Percentiles rank a stretch among this genome's conserved stretches.
Evolutionary conservation across 306 rosid genomes (phyloP).

Genomic region (Lablab purpureus): DNA sequence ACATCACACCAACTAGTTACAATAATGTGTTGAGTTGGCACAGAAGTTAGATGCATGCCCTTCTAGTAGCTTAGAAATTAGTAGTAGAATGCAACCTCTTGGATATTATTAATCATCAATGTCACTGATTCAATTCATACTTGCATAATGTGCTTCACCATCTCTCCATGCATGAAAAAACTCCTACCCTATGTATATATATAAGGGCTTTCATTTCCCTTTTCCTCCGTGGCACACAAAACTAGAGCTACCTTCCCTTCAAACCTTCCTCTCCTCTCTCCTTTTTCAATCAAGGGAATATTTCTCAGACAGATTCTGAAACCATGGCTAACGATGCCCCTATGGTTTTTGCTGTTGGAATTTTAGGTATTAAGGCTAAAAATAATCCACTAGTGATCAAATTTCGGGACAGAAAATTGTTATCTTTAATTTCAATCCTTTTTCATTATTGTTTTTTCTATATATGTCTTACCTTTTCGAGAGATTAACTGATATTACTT

Average conservation of each 20-base stretch:
- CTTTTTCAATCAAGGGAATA: conserved; percentile 32
- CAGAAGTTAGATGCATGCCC: conserved; percentile 46
- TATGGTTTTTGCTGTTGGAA: conserved; percentile 61
- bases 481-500: not conserved
- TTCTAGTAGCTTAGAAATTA: conserved; percentile 26
- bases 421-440: not conserved
- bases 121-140: not conserved
- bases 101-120: conserved; percentile 29
- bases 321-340: conserved; percentile 55
- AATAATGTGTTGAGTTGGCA: conserved; percentile 60
- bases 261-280: conserved; percentile 38
- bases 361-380: conserved; percentile 61
- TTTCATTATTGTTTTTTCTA: not conserved
- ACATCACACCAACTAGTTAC: conserved; percentile 56
- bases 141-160: not conserved
- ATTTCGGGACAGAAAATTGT: too few relatives aligned
- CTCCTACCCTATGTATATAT: conserved; percentile 64
- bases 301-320: conserved; percentile 25
- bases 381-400: too few relatives aligned
- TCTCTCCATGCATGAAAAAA: conserved; percentile 40
- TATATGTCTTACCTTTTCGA: not conserved
- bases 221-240: conserved; percentile 50
- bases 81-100: conserved; percentile 28
- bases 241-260: conserved; percentile 32
- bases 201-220: conserved; percentile 44